Conservation (phyloP, 1,284 basidiomycete species). For the Pterula multifida region DNA sequence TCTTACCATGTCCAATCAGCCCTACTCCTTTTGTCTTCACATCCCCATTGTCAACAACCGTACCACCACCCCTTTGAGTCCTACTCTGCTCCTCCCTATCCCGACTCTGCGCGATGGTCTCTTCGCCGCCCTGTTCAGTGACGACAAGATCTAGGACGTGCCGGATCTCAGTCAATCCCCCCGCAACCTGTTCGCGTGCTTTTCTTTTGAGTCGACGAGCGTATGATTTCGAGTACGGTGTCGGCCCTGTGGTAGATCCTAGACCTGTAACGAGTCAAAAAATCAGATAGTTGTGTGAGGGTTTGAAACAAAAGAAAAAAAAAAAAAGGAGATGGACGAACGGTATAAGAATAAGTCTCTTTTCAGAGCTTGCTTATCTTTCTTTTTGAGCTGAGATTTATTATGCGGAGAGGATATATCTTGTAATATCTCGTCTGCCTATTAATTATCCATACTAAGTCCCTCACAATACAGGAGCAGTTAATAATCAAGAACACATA, state of each 20-base stretch:
- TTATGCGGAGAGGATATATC: slow-evolving; percentile 13
- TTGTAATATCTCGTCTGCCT: slow-evolving; percentile 36
- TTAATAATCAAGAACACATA: slow-evolving; percentile 14
- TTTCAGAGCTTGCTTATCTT: slow-evolving; percentile 55
- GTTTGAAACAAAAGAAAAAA: background rate
- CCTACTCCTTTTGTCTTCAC: slow-evolving; percentile 17
- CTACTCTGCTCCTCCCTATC: slow-evolving; percentile 11
- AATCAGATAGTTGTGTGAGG: slow-evolving; percentile 4
- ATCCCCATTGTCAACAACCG: slow-evolving; percentile 8
- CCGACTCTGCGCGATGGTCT: slow-evolving; percentile 5
- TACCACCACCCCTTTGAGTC: slow-evolving; percentile 10
- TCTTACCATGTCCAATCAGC: slow-evolving; percentile 61
- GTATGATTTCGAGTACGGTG: slow-evolving; percentile 73
- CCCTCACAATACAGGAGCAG: slow-evolving; percentile 2
- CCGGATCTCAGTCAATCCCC: slow-evolving; percentile 47
- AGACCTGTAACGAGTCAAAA: slow-evolving; percentile 32
- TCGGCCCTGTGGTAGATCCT: slow-evolving; percentile 23
- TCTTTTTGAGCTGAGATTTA: slow-evolving; percentile 39
- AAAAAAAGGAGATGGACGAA: slow-evolving; percentile 17
- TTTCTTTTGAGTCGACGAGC: slow-evolving; percentile 59
- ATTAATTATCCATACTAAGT: no score
- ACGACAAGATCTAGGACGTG: slow-evolving; percentile 42
- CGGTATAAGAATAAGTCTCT: slow-evolving; percentile 59
- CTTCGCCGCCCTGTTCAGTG: slow-evolving; percentile 11
- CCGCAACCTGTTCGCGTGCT: slow-evolving; percentile 55